Conservation (phyloP, 2,329 filamentous ascomycete species). For the Clarireedia monteithiana region DNA sequence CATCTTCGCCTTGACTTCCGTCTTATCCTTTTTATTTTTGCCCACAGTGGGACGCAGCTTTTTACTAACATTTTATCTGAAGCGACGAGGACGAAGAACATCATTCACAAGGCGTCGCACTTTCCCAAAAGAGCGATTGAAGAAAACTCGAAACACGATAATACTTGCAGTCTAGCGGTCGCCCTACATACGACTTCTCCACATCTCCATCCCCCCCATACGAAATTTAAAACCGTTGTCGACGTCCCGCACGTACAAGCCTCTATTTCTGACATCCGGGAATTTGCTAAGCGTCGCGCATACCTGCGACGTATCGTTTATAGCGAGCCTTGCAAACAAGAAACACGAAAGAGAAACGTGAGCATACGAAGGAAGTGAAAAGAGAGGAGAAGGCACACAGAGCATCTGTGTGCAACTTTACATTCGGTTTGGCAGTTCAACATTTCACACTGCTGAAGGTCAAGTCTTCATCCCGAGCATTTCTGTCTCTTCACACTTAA, state of each 20-base stretch:
- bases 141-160: background rate
- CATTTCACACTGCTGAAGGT: background rate
- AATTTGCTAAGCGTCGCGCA: conserved; percentile 5
- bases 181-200: background rate
- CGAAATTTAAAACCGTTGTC: background rate
- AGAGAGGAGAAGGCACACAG: background rate
- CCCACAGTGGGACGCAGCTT: conserved; percentile 2
- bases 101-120: conserved; percentile 22
- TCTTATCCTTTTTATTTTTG: background rate
- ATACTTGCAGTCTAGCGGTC: background rate
- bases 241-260: background rate
- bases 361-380: background rate
- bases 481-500: background rate
- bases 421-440: background rate
- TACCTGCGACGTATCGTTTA: background rate
- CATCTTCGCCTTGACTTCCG: conserved; percentile 13
- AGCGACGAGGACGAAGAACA: conserved; percentile 15
- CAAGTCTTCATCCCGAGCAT: background rate
- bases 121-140: background rate
- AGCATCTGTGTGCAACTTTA: background rate
- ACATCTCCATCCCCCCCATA: background rate
- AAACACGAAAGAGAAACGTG: background rate
- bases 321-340: background rate
- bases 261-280: conserved; percentile 1
- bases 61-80: conserved; percentile 25